These are phyloP conservation scores for Linanthus parryae DNA, from an alignment of 148 eudicot species.

Conservation along the genomic window DNA sequence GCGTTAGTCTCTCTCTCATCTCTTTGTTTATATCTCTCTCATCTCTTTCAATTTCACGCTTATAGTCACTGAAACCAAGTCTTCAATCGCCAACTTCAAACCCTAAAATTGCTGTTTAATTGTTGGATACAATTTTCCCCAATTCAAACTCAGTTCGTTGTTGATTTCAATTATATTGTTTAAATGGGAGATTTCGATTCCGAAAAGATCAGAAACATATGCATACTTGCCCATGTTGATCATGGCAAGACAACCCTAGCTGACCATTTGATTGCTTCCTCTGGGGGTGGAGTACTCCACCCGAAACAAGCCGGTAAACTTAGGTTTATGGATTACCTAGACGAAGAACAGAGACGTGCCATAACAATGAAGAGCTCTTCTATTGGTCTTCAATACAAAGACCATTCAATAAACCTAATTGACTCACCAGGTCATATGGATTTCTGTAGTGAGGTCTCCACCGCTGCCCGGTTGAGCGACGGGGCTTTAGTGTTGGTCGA, in stretches of 20 bases:
- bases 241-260: constrained; percentile 96
- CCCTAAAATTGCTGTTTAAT: no score
- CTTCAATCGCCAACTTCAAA: no score
- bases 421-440: constrained; percentile 99
- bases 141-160: no score
- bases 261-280: constrained; percentile 78
- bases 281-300: constrained; percentile 75
- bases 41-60: no score
- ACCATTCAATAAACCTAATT: constrained; percentile 55
- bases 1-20: no score
- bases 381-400: constrained; percentile 45
- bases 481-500: constrained; percentile 89
- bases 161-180: no score
- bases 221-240: constrained; percentile 94
- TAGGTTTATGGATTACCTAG: constrained; percentile 79
- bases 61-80: no score
- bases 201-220: constrained; percentile 59
- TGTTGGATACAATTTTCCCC: no score
- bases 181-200: constrained; percentile 37
- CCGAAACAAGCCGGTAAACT: constrained; percentile 85
- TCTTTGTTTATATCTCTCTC: no score
- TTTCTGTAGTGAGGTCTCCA: constrained; percentile 91
- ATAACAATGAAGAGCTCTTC: constrained; percentile 96
- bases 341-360: constrained; percentile 91
- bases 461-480: constrained; percentile 89